Base-by-base conservation (phyloP, 2,329 filamentous ascomycete species). In the Pseudogymnoascus sp. region DNA sequence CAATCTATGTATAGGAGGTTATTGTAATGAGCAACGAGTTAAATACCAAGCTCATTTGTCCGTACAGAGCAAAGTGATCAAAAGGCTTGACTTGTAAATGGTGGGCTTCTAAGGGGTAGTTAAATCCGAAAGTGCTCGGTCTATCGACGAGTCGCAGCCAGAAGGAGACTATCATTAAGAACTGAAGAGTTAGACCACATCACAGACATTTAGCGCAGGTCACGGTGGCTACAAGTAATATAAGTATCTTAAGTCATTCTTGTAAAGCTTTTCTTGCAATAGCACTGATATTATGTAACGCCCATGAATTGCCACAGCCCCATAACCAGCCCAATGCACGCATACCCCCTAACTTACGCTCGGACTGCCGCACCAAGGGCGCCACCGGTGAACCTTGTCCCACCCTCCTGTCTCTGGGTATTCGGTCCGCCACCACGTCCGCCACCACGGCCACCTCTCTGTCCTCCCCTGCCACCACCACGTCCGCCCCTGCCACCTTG, bases 311-410 rank as follows among this genome's bases (percentile, higher is more conserved):
- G 33, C 59, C 59, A 67, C 65, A 71, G 65, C 68, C 69, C 66
- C 64, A 67, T 62, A 67, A 69, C 66, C 68, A 65, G 65, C 70
- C 69, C 70, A 72, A 73, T 72, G 70, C 70, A 73, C 67, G 66
- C 68, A 66, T 64, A 67, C 64, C 62, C 65, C 65, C 42, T 42
- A 66, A 67, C 67, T 69, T 80, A 87, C 75, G 82, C 83, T 70
- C 85, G 79, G 66, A 88, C 84, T 62, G 84, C 85, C 69, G 83
- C 84, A 70, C 89, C 89, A 75, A 93, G 78, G 65, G 89, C 90
- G 76, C 90, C 90, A 66, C 90, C 90, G 12, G 89, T 92, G 77
- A 92, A 93, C 73, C 91, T 88, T 67, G 88, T 89, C 70, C 89
- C 89, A 66, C 87, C 84, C 68, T 86, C 84, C 74, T 88, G 85